Conservation (phyloP, 1,139 yeast species). For the Meyerozyma athensensis region DNA sequence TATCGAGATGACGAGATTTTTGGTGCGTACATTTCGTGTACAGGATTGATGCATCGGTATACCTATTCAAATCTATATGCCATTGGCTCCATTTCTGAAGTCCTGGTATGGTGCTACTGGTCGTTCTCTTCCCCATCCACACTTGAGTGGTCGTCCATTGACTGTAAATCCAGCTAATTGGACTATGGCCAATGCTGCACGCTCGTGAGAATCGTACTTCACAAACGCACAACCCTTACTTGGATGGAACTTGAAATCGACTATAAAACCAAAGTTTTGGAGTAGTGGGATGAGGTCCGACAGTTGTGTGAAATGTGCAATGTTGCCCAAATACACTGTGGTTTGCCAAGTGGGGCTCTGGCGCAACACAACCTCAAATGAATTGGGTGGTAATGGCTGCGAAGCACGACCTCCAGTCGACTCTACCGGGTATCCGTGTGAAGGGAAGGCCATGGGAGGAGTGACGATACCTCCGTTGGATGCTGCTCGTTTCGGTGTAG, state of each 20-base stretch:
- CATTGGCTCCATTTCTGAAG: constrained; percentile 23
- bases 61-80: constrained; percentile 4
- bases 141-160: constrained; percentile 74
- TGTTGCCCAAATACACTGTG: constrained; percentile 85
- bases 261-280: constrained; percentile 76
- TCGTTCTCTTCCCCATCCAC: constrained; percentile 85
- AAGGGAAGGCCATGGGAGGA: background rate
- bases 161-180: constrained; percentile 72
- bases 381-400: constrained; percentile 41
- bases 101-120: constrained; percentile 34
- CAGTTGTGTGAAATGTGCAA: constrained; percentile 72
- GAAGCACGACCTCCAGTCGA: background rate
- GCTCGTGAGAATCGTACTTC: constrained; percentile 78
- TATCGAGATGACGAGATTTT: background rate
- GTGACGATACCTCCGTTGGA: background rate
- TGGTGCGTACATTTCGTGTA: background rate
- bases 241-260: constrained; percentile 75
- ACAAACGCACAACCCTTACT: constrained; percentile 85
- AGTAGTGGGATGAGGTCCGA: constrained; percentile 71
- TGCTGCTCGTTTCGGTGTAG: constrained; percentile 1
- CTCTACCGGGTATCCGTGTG: background rate
- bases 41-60: background rate
- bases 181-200: constrained; percentile 84
- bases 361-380: constrained; percentile 65
- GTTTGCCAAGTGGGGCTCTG: constrained; percentile 82